Percentiles rank a stretch among this genome's conserved stretches.
Evolutionary conservation across 2,329 filamentous ascomycete genomes (phyloP).

Genomic region (Aspergillus ruber): DNA sequence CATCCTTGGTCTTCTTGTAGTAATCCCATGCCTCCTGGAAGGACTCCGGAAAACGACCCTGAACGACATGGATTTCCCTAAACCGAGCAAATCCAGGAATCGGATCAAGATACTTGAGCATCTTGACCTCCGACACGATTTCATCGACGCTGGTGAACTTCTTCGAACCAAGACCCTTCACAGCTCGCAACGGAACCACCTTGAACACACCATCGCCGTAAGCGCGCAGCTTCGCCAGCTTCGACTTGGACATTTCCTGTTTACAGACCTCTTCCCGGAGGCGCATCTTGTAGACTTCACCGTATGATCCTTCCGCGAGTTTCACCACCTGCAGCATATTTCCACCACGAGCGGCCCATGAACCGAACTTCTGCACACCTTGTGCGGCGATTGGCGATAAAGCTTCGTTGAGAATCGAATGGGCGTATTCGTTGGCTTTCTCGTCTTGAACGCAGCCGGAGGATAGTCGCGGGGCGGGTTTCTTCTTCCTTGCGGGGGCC

Average conservation of each 20-base stretch:
- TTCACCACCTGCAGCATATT: constrained; percentile 47
- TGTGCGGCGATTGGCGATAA: constrained; percentile 29
- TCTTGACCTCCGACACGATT: constrained; percentile 44
- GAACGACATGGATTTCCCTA: constrained; percentile 52
- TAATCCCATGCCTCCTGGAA: constrained; percentile 44
- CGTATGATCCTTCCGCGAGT: constrained; percentile 61
- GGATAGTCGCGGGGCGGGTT: constrained; percentile 17
- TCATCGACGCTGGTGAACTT: constrained; percentile 43
- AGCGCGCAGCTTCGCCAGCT: constrained; percentile 30
- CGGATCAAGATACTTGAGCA: constrained; percentile 52
- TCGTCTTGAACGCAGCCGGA: constrained; percentile 29
- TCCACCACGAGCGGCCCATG: constrained; percentile 34
- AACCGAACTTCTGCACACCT: constrained; percentile 32
- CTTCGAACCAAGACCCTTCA: constrained; percentile 34
- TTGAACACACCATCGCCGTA: constrained; percentile 44
- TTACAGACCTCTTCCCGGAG: constrained; percentile 32
- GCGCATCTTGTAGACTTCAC: constrained; percentile 57
- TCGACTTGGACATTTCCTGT: constrained; percentile 30
- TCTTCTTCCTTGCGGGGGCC: constrained; percentile 12
- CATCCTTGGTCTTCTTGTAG: constrained; percentile 36
- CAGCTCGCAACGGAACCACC: constrained; percentile 41
- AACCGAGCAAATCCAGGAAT: constrained; percentile 60
- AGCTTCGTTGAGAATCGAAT: constrained; percentile 32
- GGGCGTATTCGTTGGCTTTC: constrained; percentile 30
- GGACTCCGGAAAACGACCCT: constrained; percentile 47